Conservation (phyloP, 2,329 filamentous ascomycete species). For the Didymosphaeria variabile region DNA sequence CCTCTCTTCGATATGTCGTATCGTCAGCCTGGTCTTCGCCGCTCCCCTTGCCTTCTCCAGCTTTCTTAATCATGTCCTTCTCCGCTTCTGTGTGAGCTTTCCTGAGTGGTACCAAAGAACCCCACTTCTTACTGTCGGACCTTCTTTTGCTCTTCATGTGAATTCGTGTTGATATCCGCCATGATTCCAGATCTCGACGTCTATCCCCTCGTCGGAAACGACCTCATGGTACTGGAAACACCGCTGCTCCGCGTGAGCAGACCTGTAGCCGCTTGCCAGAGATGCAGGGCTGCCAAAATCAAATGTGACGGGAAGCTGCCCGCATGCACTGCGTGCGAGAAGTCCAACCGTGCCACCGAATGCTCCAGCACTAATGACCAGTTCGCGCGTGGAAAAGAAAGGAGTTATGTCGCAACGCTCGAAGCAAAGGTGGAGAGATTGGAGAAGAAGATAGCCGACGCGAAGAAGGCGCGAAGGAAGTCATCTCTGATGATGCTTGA, state of each 20-base stretch:
- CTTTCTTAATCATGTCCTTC: constrained; percentile 15
- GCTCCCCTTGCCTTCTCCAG: constrained; percentile 22
- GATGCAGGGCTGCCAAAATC: constrained; percentile 91
- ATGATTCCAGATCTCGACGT: constrained; percentile 26
- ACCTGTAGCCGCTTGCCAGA: constrained; percentile 80
- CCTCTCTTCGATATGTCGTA: constrained; percentile 12
- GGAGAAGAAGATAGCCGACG: constrained; percentile 74
- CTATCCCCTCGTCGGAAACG: constrained; percentile 21
- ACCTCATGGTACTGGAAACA: constrained; percentile 59
- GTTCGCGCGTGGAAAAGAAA: constrained; percentile 92
- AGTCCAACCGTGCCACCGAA: constrained; percentile 83
- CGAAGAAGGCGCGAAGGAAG: constrained; percentile 73
- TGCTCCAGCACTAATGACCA: constrained; percentile 96
- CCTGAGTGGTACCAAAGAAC: background rate
- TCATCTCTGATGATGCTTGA: constrained; percentile 76
- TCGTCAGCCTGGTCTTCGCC: constrained; percentile 12
- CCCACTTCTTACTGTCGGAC: background rate
- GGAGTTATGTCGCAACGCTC: constrained; percentile 96
- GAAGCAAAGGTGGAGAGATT: constrained; percentile 90
- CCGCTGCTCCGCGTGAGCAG: constrained; percentile 77
- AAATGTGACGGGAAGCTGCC: constrained; percentile 98
- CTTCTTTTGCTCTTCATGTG: constrained; percentile 19
- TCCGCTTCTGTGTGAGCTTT: constrained; percentile 7
- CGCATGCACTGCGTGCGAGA: constrained; percentile 93
- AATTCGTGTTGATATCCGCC: constrained; percentile 17